phyloP scores from a whole-genome alignment of 768 basidiomycete genomes.

The Calocybe indica region DNA sequence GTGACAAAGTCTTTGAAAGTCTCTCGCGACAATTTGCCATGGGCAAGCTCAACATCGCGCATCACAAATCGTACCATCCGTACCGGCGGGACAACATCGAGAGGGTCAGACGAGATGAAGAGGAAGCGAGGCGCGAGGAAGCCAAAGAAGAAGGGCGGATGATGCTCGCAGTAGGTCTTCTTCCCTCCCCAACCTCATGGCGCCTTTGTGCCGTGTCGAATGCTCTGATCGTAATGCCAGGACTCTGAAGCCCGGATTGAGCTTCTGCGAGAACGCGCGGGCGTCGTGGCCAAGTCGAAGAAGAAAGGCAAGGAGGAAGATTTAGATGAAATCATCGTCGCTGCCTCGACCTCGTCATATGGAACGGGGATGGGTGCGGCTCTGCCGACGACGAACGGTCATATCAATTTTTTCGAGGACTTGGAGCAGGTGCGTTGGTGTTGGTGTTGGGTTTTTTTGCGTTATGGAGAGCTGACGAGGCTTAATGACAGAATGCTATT shows the following conservation, averaged over 20 bases:
- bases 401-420: constrained; percentile 83
- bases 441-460: not conserved
- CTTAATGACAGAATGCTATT: constrained; percentile 32
- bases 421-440: constrained; percentile 53
- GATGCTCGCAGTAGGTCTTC: constrained; percentile 57
- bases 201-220: not conserved
- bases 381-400: constrained; percentile 48
- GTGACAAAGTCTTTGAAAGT: not conserved
- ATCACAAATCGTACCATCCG: constrained; percentile 89
- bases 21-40: constrained; percentile 30
- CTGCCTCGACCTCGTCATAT: constrained; percentile 11
- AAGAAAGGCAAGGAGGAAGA: constrained; percentile 32
- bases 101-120: constrained; percentile 74
- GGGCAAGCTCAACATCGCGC: constrained; percentile 86
- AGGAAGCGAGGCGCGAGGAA: constrained; percentile 63
- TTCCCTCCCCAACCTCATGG: not conserved
- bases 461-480: not conserved
- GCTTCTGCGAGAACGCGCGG: constrained; percentile 56
- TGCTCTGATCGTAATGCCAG: constrained; percentile 28
- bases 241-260: constrained; percentile 79
- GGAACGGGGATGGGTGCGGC: constrained; percentile 19
- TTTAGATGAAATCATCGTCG: constrained; percentile 25
- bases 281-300: constrained; percentile 24
- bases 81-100: constrained; percentile 84
- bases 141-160: constrained; percentile 67